Base-by-base conservation (phyloP, 306 rosid species). In the Cicer cuneatum region DNA sequence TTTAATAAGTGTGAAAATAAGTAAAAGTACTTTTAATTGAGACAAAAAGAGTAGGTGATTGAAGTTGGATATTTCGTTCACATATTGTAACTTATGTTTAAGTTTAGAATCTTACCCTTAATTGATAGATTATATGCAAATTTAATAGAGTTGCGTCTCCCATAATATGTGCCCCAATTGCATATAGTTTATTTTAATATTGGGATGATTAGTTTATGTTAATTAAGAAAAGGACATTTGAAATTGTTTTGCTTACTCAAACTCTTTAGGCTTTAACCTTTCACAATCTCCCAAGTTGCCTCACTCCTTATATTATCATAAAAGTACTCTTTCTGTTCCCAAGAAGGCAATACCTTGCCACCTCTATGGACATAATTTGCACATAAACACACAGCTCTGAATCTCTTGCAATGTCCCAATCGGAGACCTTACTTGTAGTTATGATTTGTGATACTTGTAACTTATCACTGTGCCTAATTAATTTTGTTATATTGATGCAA, bases 241-340 rank as follows among this genome's bases (percentile, higher is more conserved):
- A 85, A 85, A 85, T 79, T 80, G 84, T 80, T 84, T 85, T 87
- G 80, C 81, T 77, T 81, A 74, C 78, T 65, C 85, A 49, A 87
- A 35, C 77, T 74, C 84, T 65, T 65, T 10, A 65, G 71, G 18
- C 53, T 83, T 83, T 85, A 61, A 84, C 72, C 84, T 91, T 91
- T 89, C 92, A 87, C 96, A 83, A 76, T 84, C 85, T 82, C 87
- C 97, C 75, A 89, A 84, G 94, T 77, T 45, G 78, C 72, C 89
- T 65, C 81, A 43, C 88, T 62, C 57, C 81, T 37, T 80, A 66
- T 72, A 83, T 67, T 77, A 78, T 80, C 84, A 85, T 85, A 86
- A 83, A 84, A 73, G 82, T 82, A 58, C 74, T 72, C 82, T 82
- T 75, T 61, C 67, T 80, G 76, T 80, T 82, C 85, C 94, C 96